phyloP scores from a whole-genome alignment of 106 monocot genomes.

The Acanthochlamys bracteata region DNA sequence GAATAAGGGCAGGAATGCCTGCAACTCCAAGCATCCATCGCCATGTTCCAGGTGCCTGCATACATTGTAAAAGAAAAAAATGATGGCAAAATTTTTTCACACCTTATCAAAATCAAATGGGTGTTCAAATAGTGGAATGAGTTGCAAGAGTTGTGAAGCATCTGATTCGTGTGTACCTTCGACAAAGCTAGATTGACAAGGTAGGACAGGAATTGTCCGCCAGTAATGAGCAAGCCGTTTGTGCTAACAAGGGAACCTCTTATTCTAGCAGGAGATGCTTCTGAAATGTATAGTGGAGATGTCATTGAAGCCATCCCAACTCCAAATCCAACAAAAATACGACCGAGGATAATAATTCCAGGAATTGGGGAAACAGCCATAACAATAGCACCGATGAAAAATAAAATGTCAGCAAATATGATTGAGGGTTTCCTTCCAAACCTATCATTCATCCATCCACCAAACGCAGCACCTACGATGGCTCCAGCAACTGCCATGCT shows the following conservation, averaged over 20 bases:
- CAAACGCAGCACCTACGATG: slow-evolving; percentile 69
- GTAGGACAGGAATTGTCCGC: slow-evolving; percentile 83
- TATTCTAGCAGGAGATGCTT: slow-evolving; percentile 82
- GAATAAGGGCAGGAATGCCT: slow-evolving; percentile 57
- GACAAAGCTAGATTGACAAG: slow-evolving; percentile 94
- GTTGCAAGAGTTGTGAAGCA: too few relatives aligned
- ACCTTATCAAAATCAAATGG: too few relatives aligned
- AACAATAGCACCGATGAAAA: slow-evolving; percentile 67
- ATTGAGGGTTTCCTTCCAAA: slow-evolving; percentile 64
- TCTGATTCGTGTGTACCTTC: slow-evolving; percentile 21
- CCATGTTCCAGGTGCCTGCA: slow-evolving; percentile 73
- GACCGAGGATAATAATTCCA: slow-evolving; percentile 59
- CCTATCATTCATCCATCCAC: slow-evolving; percentile 86
- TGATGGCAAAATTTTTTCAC: not conserved
- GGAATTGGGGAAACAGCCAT: slow-evolving; percentile 74
- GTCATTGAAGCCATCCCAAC: slow-evolving; percentile 98
- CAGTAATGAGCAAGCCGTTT: slow-evolving; percentile 81
- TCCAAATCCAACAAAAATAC: slow-evolving; percentile 85
- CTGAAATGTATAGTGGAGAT: slow-evolving; percentile 89
- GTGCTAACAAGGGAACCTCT: slow-evolving; percentile 87
- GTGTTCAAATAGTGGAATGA: too few relatives aligned
- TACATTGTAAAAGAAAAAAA: not conserved
- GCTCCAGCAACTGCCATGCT: slow-evolving; percentile 98
- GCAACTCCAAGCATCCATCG: slow-evolving; percentile 92
- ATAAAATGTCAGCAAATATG: slow-evolving; percentile 62